These are phyloP conservation scores for Kwoniella newhampshirensis DNA, from an alignment of 768 basidiomycete genomes.

Conservation along the genomic window DNA sequence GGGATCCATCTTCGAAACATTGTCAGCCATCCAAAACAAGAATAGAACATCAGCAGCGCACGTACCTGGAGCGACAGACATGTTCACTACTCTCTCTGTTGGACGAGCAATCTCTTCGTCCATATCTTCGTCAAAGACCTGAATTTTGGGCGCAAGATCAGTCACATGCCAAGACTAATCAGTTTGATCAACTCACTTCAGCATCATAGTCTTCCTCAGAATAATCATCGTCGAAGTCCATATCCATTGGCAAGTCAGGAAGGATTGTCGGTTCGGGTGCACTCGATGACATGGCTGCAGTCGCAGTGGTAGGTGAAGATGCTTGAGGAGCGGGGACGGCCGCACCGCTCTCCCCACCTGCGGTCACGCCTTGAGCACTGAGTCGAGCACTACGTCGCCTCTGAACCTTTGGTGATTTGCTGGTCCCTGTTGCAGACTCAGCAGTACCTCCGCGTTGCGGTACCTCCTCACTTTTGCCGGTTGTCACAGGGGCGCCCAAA, in stretches of 20 bases:
- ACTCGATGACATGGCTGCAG: conserved; percentile 17
- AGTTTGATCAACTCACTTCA: conserved; percentile 36
- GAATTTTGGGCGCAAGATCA: no score
- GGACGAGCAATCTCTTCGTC: conserved; percentile 66
- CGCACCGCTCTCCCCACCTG: conserved; percentile 19
- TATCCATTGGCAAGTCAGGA: conserved; percentile 41
- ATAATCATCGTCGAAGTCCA: conserved; percentile 74
- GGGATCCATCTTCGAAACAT: conserved; percentile 71
- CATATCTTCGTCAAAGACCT: conserved; percentile 83
- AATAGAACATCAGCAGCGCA: neutral
- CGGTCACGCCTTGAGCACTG: conserved; percentile 60
- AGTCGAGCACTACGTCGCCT: conserved; percentile 81
- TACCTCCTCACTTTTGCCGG: no score
- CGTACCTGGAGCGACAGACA: conserved; percentile 70
- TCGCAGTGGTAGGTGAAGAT: conserved; percentile 7
- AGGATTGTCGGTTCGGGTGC: conserved; percentile 35
- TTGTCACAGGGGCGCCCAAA: neutral
- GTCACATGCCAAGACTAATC: neutral
- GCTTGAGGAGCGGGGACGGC: conserved; percentile 13
- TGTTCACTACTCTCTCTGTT: conserved; percentile 79
- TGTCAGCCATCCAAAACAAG: neutral
- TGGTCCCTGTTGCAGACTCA: no score
- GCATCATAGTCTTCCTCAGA: conserved; percentile 44
- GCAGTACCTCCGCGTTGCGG: no score
- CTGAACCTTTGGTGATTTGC: conserved; percentile 7